Conservation (phyloP, 768 basidiomycete species). For the Collybia mongolica region DNA sequence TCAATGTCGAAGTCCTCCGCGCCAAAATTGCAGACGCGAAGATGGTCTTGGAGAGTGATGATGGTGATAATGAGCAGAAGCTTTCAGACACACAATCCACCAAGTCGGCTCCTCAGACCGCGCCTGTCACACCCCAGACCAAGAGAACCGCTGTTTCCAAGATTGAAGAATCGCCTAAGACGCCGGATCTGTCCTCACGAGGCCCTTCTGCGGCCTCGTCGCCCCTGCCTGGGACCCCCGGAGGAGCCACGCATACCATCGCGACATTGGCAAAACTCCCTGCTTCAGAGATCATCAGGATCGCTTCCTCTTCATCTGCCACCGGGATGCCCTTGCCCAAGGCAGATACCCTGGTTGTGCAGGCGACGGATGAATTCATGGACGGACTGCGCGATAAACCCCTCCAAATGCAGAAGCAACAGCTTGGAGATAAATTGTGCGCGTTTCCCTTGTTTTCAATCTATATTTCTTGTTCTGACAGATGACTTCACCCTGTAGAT, state of each 20-base stretch:
- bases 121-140: constrained; percentile 61
- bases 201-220: constrained; percentile 73
- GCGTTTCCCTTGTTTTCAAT: constrained; percentile 7
- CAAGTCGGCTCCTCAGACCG: constrained; percentile 15
- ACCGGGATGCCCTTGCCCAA: constrained; percentile 63
- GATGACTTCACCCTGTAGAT: constrained; percentile 25
- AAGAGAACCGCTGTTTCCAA: constrained; percentile 45
- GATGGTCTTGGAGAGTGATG: constrained; percentile 74
- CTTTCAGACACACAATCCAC: constrained; percentile 15
- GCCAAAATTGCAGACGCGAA: constrained; percentile 82
- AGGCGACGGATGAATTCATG: constrained; percentile 73
- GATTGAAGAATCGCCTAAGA: constrained; percentile 57
- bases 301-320: constrained; percentile 52
- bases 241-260: constrained; percentile 54
- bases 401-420: constrained; percentile 68
- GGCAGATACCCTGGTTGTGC: constrained; percentile 65
- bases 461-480: not conserved
- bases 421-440: constrained; percentile 76
- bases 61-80: constrained; percentile 46
- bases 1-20: constrained; percentile 79
- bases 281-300: constrained; percentile 69
- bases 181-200: constrained; percentile 74
- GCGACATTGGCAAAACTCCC: constrained; percentile 70
- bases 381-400: constrained; percentile 58
- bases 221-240: constrained; percentile 64